Evolutionary conservation across 1,284 basidiomycete species (phyloP).

Genomic region (Cutaneotrichosporon cutaneum): DNA sequence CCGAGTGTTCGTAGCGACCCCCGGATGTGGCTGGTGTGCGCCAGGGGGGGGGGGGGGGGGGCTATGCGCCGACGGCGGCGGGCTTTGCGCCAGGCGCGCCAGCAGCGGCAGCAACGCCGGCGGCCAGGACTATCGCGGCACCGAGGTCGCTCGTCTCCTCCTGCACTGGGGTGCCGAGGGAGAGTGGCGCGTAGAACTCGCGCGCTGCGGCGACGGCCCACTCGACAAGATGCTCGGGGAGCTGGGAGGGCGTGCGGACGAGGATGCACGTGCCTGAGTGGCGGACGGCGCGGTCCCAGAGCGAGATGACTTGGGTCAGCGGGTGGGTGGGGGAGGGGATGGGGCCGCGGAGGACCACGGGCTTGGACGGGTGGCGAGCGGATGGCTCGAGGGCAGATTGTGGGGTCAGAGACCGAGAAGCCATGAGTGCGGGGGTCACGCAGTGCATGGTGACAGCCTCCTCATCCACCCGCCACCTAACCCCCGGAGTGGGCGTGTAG

Average conservation of each 20-base stretch:
- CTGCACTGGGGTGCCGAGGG: not conserved
- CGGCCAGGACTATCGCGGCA: not conserved
- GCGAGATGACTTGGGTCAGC: slow-evolving; percentile 5
- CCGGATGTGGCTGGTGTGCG: no score
- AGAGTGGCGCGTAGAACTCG: slow-evolving; percentile 5
- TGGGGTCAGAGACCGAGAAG: no score
- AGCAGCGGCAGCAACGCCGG: not conserved
- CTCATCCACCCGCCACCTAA: not conserved
- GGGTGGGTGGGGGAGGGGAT: not conserved
- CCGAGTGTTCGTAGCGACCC: no score
- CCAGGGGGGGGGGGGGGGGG: no score
- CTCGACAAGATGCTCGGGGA: not conserved
- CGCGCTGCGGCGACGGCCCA: not conserved
- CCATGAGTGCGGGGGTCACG: not conserved
- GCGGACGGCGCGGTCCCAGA: slow-evolving; percentile 2
- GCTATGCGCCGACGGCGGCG: not conserved
- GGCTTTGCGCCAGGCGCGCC: not conserved
- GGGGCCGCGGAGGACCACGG: not conserved
- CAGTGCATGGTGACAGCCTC: not conserved
- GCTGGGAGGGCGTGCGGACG: not conserved
- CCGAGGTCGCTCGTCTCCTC: not conserved
- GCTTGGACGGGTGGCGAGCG: not conserved
- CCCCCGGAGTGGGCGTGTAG: not conserved
- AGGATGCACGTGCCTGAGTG: not conserved
- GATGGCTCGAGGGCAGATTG: no score